A percentile compares a stretch with the other conserved stretches of the same genome.
Evolutionary conservation across 1,284 basidiomycete genomes (phyloP).

Genomic region (Exobasidium rhododendri): DNA sequence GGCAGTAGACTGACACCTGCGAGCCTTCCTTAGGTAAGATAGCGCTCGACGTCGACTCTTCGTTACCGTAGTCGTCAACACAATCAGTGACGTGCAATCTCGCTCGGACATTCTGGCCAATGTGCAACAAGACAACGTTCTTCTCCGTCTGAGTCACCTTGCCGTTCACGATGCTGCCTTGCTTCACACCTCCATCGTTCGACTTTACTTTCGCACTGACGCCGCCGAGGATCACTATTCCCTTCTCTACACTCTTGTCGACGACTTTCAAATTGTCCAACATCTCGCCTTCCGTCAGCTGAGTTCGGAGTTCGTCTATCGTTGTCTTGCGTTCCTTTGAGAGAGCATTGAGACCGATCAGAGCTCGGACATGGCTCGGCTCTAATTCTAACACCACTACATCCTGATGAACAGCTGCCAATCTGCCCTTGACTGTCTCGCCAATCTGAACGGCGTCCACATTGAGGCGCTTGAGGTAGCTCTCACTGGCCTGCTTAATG

Average conservation of each 20-base stretch:
- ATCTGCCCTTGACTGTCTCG: conserved; percentile 43
- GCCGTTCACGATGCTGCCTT: conserved; percentile 26
- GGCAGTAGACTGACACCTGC: conserved; percentile 67
- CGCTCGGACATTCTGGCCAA: conserved; percentile 28
- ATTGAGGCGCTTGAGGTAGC: conserved; percentile 44
- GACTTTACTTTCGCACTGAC: background rate
- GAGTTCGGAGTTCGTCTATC: conserved; percentile 67
- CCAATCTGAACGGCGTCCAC: conserved; percentile 46
- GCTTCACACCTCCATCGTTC: conserved; percentile 18
- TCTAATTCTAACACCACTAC: conserved; percentile 47
- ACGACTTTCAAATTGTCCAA: conserved; percentile 79
- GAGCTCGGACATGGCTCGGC: conserved; percentile 67
- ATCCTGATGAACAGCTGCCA: conserved; percentile 47
- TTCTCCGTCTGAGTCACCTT: conserved; percentile 30
- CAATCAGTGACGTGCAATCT: conserved; percentile 64
- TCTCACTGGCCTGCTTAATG: conserved; percentile 69
- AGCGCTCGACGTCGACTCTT: conserved; percentile 26
- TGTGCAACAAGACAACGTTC: conserved; percentile 28
- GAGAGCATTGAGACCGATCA: conserved; percentile 80
- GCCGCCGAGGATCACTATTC: conserved; percentile 66
- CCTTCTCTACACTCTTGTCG: conserved; percentile 81
- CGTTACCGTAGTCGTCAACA: conserved; percentile 68
- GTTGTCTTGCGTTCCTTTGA: conserved; percentile 73
- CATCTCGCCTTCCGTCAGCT: conserved; percentile 69
- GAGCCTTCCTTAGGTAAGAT: conserved; percentile 67